phyloP scores from a whole-genome alignment of 75 land plant genomes.

The Gnetum montanum region DNA sequence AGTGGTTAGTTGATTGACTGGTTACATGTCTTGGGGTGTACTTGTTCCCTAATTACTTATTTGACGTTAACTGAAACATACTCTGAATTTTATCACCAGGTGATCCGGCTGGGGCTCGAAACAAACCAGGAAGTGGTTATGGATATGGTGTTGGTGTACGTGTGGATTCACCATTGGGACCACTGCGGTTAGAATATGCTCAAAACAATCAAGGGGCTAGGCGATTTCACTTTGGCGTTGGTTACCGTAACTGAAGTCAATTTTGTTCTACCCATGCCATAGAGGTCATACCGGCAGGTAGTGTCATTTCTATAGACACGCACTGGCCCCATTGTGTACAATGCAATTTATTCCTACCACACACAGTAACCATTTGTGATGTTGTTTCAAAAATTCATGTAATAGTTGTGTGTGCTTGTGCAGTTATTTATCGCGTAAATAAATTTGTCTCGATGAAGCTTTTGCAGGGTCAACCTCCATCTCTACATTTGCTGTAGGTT shows the following conservation, averaged over 20 bases:
- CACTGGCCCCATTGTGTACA: too few species aligned
- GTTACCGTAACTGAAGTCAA: conserved; percentile 57
- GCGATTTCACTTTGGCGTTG: conserved; percentile 94
- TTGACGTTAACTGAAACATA: neutral
- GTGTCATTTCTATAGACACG: too few species aligned
- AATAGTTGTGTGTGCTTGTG: too few species aligned
- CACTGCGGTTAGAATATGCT: conserved; percentile 87
- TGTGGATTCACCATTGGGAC: conserved; percentile 87
- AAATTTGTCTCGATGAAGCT: too few species aligned
- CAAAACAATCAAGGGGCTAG: conserved; percentile 50
- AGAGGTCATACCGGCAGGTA: neutral
- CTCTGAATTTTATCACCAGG: too few species aligned
- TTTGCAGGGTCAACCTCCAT: too few species aligned
- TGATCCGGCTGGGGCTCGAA: conserved; percentile 94
- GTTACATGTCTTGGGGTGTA: too few species aligned
- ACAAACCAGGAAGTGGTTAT: conserved; percentile 86
- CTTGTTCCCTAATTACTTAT: neutral
- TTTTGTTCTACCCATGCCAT: neutral
- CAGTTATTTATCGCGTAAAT: too few species aligned
- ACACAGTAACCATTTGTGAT: too few species aligned
- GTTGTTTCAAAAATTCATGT: too few species aligned
- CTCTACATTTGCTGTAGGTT: too few species aligned
- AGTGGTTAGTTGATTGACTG: neutral
- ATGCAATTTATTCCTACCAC: too few species aligned
- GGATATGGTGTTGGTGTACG: conserved; percentile 93